These are phyloP conservation scores for Ceratobasidium papillatum DNA, from an alignment of 1,284 basidiomycete species.

Conservation along the genomic window DNA sequence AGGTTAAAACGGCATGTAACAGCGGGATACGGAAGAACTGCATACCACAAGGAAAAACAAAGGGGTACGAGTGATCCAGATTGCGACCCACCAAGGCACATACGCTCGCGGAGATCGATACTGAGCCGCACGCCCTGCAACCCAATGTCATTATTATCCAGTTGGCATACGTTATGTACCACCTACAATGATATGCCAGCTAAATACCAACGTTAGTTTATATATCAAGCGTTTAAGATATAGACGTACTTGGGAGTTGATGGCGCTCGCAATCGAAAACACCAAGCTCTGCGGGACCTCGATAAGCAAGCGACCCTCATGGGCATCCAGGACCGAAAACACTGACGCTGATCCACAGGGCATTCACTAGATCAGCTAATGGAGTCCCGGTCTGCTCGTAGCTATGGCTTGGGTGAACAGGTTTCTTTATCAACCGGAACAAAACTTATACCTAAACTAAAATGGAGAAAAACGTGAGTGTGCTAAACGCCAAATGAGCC, in stretches of 20 bases:
- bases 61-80: constrained; percentile 63
- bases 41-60: constrained; percentile 39
- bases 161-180: background rate
- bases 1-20: constrained; percentile 1
- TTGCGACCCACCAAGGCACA: constrained; percentile 80
- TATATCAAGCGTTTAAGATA: background rate
- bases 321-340: background rate
- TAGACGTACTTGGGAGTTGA: constrained; percentile 67
- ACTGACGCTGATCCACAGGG: constrained; percentile 68
- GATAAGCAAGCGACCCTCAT: background rate
- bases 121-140: constrained; percentile 59
- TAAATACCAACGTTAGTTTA: constrained; percentile 8
- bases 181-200: constrained; percentile 44
- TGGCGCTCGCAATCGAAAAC: constrained; percentile 77
- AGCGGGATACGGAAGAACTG: background rate
- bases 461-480: background rate
- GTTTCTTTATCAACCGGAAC: background rate
- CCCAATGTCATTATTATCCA: background rate
- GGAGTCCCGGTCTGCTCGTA: background rate
- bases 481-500: background rate
- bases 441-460: constrained; percentile 7
- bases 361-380: constrained; percentile 60
- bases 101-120: constrained; percentile 70
- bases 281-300: constrained; percentile 56
- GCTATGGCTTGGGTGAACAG: background rate